Evolutionary conservation across 805 yeast species (phyloP), one percentile per base, ranked within the genome.

Genomic region (Blastobotrys terrestris): DNA sequence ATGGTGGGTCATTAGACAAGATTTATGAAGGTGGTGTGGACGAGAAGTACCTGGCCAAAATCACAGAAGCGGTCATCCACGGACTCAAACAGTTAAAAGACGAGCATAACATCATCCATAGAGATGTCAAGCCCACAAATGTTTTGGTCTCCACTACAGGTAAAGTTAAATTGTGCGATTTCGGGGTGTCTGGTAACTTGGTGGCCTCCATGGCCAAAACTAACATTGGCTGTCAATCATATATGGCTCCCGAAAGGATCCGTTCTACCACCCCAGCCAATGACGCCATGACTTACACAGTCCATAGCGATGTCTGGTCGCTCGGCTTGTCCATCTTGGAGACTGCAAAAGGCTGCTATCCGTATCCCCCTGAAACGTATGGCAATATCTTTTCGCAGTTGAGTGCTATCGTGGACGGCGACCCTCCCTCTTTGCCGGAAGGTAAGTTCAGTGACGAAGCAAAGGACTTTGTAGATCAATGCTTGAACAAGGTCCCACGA

Each of bases 181-280:
- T 92, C 69, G 99, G 99, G 50, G 99, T 92, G 19, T 81, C 90
- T 51, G 98, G 98, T 16, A 92, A 92, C 64, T 73, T 92, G 56
- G 98, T 94, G 19, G 96, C 97, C 1, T 88, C 96, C 0, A 75
- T 92, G 61, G 98, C 98, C 14, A 83, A 89, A 63, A 92, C 99
- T 0, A 92, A 94, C 62, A 89, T 92, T 59, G 99, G 99, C 3
- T 92, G 99, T 70, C 99, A 94, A 70, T 86, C 96, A 1, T 92
- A 92, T 69, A 94, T 94, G 98, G 98, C 98, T 1, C 99, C 99
- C 1, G 99, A 92, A 67, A 79, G 99, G 64, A 94, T 94, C 60
- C 83, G 84, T 63, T 80, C 61, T 77, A 53, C 81, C 21, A 50
- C 54, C 20, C 62, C 59, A 2, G 58, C 60, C 53, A 60, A 59